A percentile compares a stretch with the other conserved stretches of the same genome.
Evolutionary conservation across 208 protist species (phyloP).

Genomic region (Trypanosoma platydactyli): DNA sequence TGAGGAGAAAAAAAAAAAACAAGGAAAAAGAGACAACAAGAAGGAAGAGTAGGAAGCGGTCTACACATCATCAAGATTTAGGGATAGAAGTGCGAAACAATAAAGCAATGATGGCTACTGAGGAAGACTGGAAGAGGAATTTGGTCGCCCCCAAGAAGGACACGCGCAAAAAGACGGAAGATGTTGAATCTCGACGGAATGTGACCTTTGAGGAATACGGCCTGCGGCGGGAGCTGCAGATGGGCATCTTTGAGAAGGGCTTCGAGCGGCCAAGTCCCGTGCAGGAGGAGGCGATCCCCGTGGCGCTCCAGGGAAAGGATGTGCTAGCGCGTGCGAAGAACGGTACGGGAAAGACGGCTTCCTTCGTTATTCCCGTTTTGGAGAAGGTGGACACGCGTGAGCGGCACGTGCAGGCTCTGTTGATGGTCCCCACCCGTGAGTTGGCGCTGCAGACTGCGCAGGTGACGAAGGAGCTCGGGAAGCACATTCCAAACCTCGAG

Average conservation of each 20-base stretch:
- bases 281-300: constrained; percentile 98
- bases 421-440: constrained; percentile 98
- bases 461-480: constrained; percentile 98
- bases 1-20: constrained; percentile 11
- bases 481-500: constrained; percentile 94
- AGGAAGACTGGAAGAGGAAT: constrained; percentile 88
- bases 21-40: constrained; percentile 17
- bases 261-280: constrained; percentile 98
- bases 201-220: constrained; percentile 98
- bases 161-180: constrained; percentile 93
- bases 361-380: constrained; percentile 98
- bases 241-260: constrained; percentile 99
- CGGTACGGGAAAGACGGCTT: constrained; percentile 99
- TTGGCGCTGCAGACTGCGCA: constrained; percentile 98
- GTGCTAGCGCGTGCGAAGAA: constrained; percentile 99
- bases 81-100: constrained; percentile 18
- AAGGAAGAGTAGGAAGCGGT: constrained; percentile 19
- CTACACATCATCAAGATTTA: constrained; percentile 9
- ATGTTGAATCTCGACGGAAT: constrained; percentile 98
- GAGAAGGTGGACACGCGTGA: constrained; percentile 95
- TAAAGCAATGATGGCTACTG: constrained; percentile 29
- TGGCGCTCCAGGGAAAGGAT: constrained; percentile 95
- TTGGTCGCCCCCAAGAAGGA: constrained; percentile 73
- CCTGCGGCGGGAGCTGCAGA: constrained; percentile 98
- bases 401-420: constrained; percentile 95